Evolutionary conservation across 2,329 filamentous ascomycete species (phyloP), one percentile per base, ranked within the genome.

Genomic region (Penicillium thymicola): DNA sequence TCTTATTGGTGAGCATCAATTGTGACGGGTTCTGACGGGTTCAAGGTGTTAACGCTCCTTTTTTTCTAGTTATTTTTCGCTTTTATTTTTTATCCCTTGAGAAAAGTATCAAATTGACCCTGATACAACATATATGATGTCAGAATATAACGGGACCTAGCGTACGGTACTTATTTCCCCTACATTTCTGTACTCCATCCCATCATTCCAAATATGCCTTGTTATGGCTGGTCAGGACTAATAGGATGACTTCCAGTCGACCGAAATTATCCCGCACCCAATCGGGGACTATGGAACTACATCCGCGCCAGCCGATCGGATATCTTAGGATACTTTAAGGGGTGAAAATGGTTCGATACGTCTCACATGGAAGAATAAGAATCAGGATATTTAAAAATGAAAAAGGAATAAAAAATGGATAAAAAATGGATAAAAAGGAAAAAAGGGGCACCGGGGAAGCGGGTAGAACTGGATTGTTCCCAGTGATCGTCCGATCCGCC

Each of bases 241-340:
- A 66, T 65, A 58, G 64, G 64, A 65, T 59, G 30, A 3, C 58
- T 65, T 59, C 63, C 63, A 62, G 59, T 40, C 27, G 37, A 46
- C 57, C 45, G 43, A 54, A 23, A 28, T 41, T 32, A 34, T 28
- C 58, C 58, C 47, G 56, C 52, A 58, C 57, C 54, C 64, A 66
- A 65, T 64, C 64, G 64, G 64, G 63, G 62, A 21, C n/a, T 43
- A 47, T 6, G 18, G 50, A 25, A 21, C n/a, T 18, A 23, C 57
- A 57, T 66, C 64, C 64, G 64, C 58, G 54, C 62, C 63, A 63
- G 43, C 58, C 58, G 59, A 65, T 66, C 62, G 57, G 57, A 55
- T 62, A 54, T 57, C 53, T 50, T 28, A 21, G 52, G 46, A 18
- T 6, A 13, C 21, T 27, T 23, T 44, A 44, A 44, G 27, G 37